Evolutionary conservation across 352 stramenopile species (phyloP), one percentile per base, ranked within the genome.

Genomic region (Phytophthora kernoviae): DNA sequence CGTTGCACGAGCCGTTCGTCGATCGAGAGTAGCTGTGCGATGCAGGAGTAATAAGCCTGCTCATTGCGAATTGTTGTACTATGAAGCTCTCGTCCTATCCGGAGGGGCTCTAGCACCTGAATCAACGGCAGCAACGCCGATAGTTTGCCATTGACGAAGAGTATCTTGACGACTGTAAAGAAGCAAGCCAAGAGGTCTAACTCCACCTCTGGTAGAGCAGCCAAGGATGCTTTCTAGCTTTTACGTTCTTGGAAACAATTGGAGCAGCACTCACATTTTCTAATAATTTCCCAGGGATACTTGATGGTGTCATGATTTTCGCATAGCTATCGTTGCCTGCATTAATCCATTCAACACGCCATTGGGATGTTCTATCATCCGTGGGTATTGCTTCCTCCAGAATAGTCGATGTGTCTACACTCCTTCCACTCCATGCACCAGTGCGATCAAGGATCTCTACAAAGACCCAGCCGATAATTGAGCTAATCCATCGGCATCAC

Each of bases 21-120:
- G 15, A 93, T 55, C 1, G 73, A 84, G 3, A 98, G 63, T 9
- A 97, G 57, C 45, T 96, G 88, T 0, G 73, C 66, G n/a, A 97
- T 94, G 55, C 85, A 93, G 22, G 69, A 68, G 55, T 96, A 97
- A 65, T 97, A 97, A 2, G 89, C 90, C 14, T 93, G 79, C 43
- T 96, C 87, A 39, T 96, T 94, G 33, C 86, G 81, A 42, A 97
- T 89, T 9, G 67, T 77, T 15, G 89, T 97, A 20, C 73, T 72
- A 67, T 97, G 85, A 4, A 97, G 64, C 32, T 84, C 69, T 17
- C 65, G 68, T 22, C 76, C 74, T 8, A 68, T 18, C 3, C 90
- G 82, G 30, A 94, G 32, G 6, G 77, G 83, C 52, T 97, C 90
- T 10, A 97, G 42, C 21, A 82, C 26, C 1, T 45, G 58, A 37